Evolutionary conservation across 208 protist species (phyloP).

Genomic region (Acanthamoeba triangularis): DNA sequence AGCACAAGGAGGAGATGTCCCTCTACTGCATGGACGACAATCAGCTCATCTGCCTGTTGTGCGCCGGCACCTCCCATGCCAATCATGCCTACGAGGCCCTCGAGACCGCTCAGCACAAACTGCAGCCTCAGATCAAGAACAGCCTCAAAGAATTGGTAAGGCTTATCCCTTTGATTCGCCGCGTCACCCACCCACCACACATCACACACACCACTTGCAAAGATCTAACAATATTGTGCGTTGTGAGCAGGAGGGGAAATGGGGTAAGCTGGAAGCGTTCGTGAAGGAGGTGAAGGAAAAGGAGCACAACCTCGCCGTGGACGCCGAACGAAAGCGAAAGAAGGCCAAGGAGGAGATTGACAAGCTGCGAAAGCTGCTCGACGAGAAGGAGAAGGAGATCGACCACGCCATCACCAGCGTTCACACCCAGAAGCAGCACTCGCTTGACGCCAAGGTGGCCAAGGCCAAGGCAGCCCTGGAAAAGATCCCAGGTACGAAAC

Average conservation of each 20-base stretch:
- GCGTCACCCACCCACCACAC: too few relatives aligned
- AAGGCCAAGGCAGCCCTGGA: neutral
- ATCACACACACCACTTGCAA: too few relatives aligned
- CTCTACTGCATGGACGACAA: slow-evolving; percentile 57
- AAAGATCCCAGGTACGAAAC: neutral
- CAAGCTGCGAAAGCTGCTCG: neutral
- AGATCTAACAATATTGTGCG: too few relatives aligned
- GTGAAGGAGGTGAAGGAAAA: slow-evolving; percentile 21
- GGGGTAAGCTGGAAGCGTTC: slow-evolving; percentile 31
- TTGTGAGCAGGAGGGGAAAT: neutral
- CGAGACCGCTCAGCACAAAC: neutral
- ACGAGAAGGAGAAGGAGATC: slow-evolving; percentile 54
- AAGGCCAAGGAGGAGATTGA: slow-evolving; percentile 27
- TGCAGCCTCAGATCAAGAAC: neutral
- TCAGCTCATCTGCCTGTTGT: slow-evolving; percentile 26
- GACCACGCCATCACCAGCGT: slow-evolving; percentile 30
- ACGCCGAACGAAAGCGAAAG: neutral
- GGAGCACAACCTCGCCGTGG: neutral
- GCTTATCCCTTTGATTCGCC: neutral
- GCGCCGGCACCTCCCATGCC: neutral
- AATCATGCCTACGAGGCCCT: slow-evolving; percentile 22
- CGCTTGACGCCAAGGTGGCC: neutral
- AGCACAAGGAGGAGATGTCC: slow-evolving; percentile 42
- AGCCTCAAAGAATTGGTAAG: neutral
- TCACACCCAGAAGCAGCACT: neutral